Evolutionary conservation across 1,284 basidiomycete species (phyloP), one percentile per base, ranked within the genome.

Genomic region (Malassezia furfur): DNA sequence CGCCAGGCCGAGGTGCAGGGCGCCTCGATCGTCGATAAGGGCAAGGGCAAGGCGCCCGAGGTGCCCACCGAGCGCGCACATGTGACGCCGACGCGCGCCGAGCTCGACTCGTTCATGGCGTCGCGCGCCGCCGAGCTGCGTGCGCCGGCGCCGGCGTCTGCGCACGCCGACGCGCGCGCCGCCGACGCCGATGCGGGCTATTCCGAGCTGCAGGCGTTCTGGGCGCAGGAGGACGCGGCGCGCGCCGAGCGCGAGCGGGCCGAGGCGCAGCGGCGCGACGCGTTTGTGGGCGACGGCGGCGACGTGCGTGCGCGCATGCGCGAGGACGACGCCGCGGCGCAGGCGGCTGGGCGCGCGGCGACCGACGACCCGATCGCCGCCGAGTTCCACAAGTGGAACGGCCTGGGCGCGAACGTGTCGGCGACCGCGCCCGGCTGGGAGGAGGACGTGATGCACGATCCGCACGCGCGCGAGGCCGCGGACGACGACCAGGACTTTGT

Each of bases 1-100:
- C 83, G 84, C 12, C 81, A 86, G 65, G 81, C 91, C n/a, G 81
- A 86, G 9, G 85, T 94, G 1, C 82, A 89, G 54, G 88, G 86
- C 17, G 84, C 87, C 68, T 78, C 85, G 51, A 83, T 91, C 75
- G 84, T 91, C 46, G 65, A 59, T 38, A 70, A 70, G 46, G 68
- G 60, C 41, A 67, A 64, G 43, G 65, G 54, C 14, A 43, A 50
- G 19, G 61, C 51, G 10, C 12, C 40, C 45, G 25, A 36, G 41
- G 8, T 39, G 3, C 15, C 40, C 9, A n/a, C 8, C 9, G 17
- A 40, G 22, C 25, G 25, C 25, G 39, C 45, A 1, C 19, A 41
- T 15, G 45, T 19, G 28, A 57, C 61, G 25, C 61, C 59, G 34
- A 50, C 60, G 36, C 63, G 64, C 45, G 54, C 48, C 7, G n/a